Base-by-base conservation (phyloP, 1,139 yeast genomes). In the Nakaseomyces bracarensis region DNA sequence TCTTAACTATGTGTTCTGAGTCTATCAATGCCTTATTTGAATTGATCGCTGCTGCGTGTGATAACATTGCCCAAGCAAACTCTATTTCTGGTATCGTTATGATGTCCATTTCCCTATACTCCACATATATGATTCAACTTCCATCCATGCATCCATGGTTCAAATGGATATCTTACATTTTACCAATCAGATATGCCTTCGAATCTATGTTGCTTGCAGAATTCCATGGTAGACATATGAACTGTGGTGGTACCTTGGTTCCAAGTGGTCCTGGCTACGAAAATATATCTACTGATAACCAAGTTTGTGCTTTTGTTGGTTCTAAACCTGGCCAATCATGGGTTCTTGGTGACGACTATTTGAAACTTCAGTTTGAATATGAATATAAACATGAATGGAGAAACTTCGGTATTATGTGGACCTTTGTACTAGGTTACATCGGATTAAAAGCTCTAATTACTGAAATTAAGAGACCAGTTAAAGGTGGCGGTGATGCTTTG, bases 101-200 rank as follows among this genome's bases (percentile, higher is more conserved):
- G 52, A 58, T 75, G 56, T 71, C 72, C 1, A 50, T 72, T 36
- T 65, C 74, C 44, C 62, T 74, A 55, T 77, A 75, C 52, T 68
- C 78, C 16, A 74, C 78, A 23, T 76, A 70, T 61, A 70, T 72
- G 68, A 69, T 77, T 48, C 82, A 75, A 51, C 60, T 72, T 38
- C 76, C 77, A 6, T 65, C 72, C 0, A 77, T 77, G 81, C 79
- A 70, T 49, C 78, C 79, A 28, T 77, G 82, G 81, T 75, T 76
- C 53, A 71, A 73, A 55, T 77, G 83, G 83, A 68, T 75, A 33
- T 71, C 76, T 4, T 77, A 75, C 52, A 63, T 75, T 43, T 66
- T 77, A 49, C 82, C 83, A 3, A 59, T 77, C 41, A 61, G 73
- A 37, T 77, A 76, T 50, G 75, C 73, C 6, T 77, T 75, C 46